Conservation (phyloP, 164 flowering plant genomes). For the Tinospora cordifolia region DNA sequence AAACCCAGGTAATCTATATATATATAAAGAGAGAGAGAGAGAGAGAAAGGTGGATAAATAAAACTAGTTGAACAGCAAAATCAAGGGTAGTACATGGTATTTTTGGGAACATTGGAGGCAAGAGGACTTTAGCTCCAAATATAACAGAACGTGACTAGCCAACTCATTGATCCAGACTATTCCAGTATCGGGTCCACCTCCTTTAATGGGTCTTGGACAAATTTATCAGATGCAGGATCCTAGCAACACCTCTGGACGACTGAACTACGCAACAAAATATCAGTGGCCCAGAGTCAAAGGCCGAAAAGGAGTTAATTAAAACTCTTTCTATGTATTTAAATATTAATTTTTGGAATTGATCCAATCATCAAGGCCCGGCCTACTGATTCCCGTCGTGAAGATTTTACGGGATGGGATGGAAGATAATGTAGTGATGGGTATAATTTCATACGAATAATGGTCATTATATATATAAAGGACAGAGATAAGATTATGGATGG, state of each 20-base stretch:
- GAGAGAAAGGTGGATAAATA: too few species aligned
- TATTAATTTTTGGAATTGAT: too few species aligned
- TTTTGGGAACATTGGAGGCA: neutral
- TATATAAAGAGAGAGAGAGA: too few species aligned
- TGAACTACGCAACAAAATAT: neutral
- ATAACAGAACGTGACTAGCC: conserved; percentile 6
- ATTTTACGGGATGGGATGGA: too few species aligned
- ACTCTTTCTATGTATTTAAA: too few species aligned
- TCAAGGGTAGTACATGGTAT: neutral
- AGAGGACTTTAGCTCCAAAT: neutral
- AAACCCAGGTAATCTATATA: neutral
- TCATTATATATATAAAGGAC: too few species aligned
- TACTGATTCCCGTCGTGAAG: neutral
- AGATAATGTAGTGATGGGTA: too few species aligned
- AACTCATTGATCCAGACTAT: conserved; percentile 9
- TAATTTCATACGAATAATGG: too few species aligned
- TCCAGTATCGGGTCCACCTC: neutral
- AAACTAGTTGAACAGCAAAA: too few species aligned
- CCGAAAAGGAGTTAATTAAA: neutral
- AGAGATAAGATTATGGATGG: neutral
- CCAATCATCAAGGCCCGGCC: neutral
- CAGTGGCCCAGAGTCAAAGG: conserved; percentile 3
- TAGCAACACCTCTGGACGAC: neutral
- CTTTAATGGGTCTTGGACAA: neutral
- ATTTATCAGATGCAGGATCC: neutral